A percentile compares a stretch with the other conserved stretches of the same genome.
phyloP scores from a whole-genome alignment of 495 filamentous ascomycete genomes.

The Xylaria sp. region DNA sequence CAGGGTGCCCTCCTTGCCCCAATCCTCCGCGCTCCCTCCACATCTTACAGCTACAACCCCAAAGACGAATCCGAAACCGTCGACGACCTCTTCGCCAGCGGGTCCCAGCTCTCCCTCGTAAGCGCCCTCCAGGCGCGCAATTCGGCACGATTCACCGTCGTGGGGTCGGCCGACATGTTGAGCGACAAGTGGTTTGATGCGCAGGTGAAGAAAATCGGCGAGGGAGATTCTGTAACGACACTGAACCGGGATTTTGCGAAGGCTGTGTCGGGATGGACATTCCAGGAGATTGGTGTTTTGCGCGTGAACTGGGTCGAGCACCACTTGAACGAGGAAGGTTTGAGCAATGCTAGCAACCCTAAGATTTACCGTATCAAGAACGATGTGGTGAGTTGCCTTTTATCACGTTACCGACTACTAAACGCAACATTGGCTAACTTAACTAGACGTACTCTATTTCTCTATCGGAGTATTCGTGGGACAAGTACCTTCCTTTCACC shows the following conservation, averaged over 20 bases:
- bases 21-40: slow-evolving; percentile 78
- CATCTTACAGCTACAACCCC: slow-evolving; percentile 92
- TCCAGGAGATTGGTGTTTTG: slow-evolving; percentile 90
- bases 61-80: slow-evolving; percentile 79
- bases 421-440: slow-evolving; percentile 17
- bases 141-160: slow-evolving; percentile 85
- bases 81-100: slow-evolving; percentile 81
- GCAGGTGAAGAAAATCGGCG: slow-evolving; percentile 68
- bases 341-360: slow-evolving; percentile 71
- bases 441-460: slow-evolving; percentile 84
- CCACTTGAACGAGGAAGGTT: slow-evolving; percentile 65
- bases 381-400: slow-evolving; percentile 79
- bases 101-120: slow-evolving; percentile 80
- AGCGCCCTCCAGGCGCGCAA: slow-evolving; percentile 90
- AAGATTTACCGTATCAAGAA: slow-evolving; percentile 96
- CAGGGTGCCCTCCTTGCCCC: slow-evolving; percentile 77
- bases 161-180: slow-evolving; percentile 86
- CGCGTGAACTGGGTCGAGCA: slow-evolving; percentile 86
- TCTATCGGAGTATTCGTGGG: slow-evolving; percentile 79
- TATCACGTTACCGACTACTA: background rate
- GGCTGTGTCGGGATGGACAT: slow-evolving; percentile 85
- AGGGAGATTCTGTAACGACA: slow-evolving; percentile 64
- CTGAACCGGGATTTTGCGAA: slow-evolving; percentile 87
- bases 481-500: slow-evolving; percentile 74
- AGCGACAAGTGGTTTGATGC: slow-evolving; percentile 90